Evolutionary conservation across 768 basidiomycete genomes (phyloP).

Genomic region (Mycena rosella): DNA sequence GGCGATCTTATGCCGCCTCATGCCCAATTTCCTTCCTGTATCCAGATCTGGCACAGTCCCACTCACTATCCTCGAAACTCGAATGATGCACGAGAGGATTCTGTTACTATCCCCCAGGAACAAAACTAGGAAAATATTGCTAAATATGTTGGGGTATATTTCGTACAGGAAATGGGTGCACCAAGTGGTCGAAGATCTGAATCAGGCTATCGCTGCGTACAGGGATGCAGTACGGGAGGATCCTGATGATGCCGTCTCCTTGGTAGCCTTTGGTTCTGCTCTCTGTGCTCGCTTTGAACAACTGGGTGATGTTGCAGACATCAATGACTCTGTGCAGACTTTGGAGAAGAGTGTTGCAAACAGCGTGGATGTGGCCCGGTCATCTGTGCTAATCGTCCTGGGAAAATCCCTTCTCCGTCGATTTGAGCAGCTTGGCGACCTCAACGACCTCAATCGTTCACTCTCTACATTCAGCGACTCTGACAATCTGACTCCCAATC

Average conservation of each 20-base stretch:
- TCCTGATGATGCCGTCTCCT: background rate
- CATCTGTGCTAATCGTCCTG: background rate
- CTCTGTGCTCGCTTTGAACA: background rate
- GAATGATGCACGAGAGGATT: conserved; percentile 7
- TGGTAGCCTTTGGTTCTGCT: background rate
- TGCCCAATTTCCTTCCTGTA: background rate
- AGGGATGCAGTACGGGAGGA: conserved; percentile 10
- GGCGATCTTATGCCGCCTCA: background rate
- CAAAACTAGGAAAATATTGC: background rate
- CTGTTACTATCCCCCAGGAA: conserved; percentile 5
- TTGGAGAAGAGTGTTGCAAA: background rate
- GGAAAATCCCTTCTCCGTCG: background rate
- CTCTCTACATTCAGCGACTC: background rate
- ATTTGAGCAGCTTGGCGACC: background rate
- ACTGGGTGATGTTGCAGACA: background rate
- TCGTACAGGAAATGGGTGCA: background rate
- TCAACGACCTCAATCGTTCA: background rate
- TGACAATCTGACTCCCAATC: conserved; percentile 1
- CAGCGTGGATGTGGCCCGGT: background rate
- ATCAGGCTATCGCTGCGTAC: background rate
- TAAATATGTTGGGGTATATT: background rate
- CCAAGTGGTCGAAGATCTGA: background rate
- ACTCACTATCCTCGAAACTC: background rate
- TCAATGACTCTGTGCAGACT: background rate
- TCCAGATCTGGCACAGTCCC: background rate